A percentile compares a stretch with the other conserved stretches of the same genome.
Conservation (phyloP, 1,284 basidiomycete species). For the Ceratobasidium sp. region DNA sequence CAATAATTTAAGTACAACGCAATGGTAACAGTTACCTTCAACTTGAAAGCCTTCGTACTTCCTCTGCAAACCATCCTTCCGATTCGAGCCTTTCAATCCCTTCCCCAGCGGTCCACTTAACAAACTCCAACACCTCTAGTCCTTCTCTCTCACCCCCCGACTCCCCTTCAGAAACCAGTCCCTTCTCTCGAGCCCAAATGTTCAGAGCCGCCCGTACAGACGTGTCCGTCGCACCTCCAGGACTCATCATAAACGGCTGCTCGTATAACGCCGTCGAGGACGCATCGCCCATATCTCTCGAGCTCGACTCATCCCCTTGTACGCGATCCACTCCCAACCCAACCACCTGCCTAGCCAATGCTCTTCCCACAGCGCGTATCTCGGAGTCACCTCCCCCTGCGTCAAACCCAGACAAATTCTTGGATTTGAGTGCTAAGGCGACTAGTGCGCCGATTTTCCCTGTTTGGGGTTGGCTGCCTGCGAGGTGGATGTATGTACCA, state of each 20-base stretch:
- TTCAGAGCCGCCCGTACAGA: conserved; percentile 71
- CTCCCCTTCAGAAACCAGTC: conserved; percentile 54
- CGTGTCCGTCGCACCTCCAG: conserved; percentile 57
- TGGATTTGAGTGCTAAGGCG: conserved; percentile 67
- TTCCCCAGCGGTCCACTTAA: conserved; percentile 55
- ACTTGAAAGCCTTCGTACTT: conserved; percentile 15
- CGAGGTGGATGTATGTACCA: conserved; percentile 79
- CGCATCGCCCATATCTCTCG: conserved; percentile 55
- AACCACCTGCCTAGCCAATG: conserved; percentile 84
- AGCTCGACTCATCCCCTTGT: conserved; percentile 48
- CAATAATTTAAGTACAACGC: too few relatives aligned
- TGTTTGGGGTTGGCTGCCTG: conserved; percentile 57
- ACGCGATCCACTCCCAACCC: conserved; percentile 84
- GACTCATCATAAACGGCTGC: conserved; percentile 81
- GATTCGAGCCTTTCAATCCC: conserved; percentile 42
- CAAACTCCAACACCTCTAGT: conserved; percentile 55
- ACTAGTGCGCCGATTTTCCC: conserved; percentile 79
- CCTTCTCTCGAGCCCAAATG: conserved; percentile 72
- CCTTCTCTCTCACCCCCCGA: conserved; percentile 36
- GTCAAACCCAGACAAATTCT: conserved; percentile 59
- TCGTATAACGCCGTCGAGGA: conserved; percentile 73
- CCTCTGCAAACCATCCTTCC: conserved; percentile 28
- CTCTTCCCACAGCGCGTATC: conserved; percentile 75
- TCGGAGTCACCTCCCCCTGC: conserved; percentile 58
- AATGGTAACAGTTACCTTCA: not conserved